Percentiles rank a stretch among this genome's conserved stretches.
Evolutionary conservation across 1,139 yeast species (phyloP).

Genomic region (Saccharomyces pastorianus): DNA sequence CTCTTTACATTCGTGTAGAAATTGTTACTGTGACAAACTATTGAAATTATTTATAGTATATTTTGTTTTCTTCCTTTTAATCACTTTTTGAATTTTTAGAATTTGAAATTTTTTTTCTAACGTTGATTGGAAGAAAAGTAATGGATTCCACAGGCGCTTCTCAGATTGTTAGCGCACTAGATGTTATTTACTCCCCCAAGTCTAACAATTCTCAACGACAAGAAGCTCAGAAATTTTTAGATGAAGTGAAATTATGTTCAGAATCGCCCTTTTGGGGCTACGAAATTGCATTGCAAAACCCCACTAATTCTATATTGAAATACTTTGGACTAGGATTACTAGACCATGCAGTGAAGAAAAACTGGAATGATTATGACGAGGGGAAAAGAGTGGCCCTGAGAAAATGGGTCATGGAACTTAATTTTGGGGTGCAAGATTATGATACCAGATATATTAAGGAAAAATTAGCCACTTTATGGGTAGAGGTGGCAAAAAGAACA

Average conservation of each 20-base stretch:
- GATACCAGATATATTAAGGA: slow-evolving; percentile 91
- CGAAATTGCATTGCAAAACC: slow-evolving; percentile 63
- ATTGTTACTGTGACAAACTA: not conserved
- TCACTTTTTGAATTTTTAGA: not conserved
- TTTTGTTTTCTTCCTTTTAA: not conserved
- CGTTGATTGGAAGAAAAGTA: not conserved
- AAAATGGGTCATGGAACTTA: slow-evolving; percentile 76
- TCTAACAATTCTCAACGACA: slow-evolving; percentile 57
- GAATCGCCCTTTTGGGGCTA: slow-evolving; percentile 93
- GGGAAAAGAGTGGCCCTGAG: slow-evolving; percentile 64
- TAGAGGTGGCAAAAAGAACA: slow-evolving; percentile 77
- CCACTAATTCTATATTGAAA: slow-evolving; percentile 60
- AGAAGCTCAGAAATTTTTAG: slow-evolving; percentile 68
- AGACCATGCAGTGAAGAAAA: slow-evolving; percentile 57
- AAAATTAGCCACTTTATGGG: slow-evolving; percentile 87
- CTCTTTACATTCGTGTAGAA: not conserved
- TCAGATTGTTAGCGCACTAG: slow-evolving; percentile 70
- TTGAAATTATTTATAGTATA: slow-evolving; percentile 1
- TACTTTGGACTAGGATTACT: slow-evolving; percentile 83
- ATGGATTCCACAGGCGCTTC: slow-evolving; percentile 62
- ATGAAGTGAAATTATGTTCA: slow-evolving; percentile 62
- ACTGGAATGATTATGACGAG: slow-evolving; percentile 51
- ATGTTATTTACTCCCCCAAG: slow-evolving; percentile 65
- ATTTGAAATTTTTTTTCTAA: not conserved
- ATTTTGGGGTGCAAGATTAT: slow-evolving; percentile 45